Conservation (phyloP, 257 asterid genomes). For the Nicotiana undulata region DNA sequence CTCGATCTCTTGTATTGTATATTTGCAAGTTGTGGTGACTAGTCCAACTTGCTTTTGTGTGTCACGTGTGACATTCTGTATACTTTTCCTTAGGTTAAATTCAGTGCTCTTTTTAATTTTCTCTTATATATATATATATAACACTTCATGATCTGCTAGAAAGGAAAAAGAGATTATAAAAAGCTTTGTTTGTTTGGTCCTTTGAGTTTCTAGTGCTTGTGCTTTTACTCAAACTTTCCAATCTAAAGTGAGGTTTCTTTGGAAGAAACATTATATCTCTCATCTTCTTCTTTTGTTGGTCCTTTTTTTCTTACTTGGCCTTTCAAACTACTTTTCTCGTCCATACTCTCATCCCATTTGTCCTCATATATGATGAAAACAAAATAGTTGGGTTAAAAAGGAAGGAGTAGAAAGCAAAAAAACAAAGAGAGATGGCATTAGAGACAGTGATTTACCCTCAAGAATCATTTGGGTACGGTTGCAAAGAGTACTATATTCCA, state of each 20-base stretch:
- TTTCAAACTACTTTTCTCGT: not conserved
- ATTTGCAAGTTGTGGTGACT: not conserved
- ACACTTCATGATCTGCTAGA: not conserved
- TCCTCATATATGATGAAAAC: not conserved
- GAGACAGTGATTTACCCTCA: conserved; percentile 29
- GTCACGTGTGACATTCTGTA: conserved; percentile 3
- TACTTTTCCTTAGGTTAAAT: not conserved
- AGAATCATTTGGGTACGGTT: conserved; percentile 25
- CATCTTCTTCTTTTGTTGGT: not conserved
- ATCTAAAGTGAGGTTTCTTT: conserved; percentile 6
- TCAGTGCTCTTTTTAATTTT: not conserved
- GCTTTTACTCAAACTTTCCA: conserved; percentile 24
- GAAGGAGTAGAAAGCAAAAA: not conserved
- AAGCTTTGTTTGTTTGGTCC: conserved; percentile 13
- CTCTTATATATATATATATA: not conserved
- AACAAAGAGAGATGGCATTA: conserved; percentile 22
- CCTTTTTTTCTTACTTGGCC: not conserved
- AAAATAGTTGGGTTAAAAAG: not conserved
- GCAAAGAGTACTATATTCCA: conserved; percentile 21
- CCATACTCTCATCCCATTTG: not conserved
- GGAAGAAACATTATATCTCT: not conserved
- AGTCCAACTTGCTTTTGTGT: not conserved
- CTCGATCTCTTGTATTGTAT: too few species aligned
- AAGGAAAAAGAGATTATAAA: not conserved
- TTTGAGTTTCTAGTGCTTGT: conserved; percentile 12